Conservation (phyloP, 2,329 filamentous ascomycete genomes). For the Niveomyces coronatus region DNA sequence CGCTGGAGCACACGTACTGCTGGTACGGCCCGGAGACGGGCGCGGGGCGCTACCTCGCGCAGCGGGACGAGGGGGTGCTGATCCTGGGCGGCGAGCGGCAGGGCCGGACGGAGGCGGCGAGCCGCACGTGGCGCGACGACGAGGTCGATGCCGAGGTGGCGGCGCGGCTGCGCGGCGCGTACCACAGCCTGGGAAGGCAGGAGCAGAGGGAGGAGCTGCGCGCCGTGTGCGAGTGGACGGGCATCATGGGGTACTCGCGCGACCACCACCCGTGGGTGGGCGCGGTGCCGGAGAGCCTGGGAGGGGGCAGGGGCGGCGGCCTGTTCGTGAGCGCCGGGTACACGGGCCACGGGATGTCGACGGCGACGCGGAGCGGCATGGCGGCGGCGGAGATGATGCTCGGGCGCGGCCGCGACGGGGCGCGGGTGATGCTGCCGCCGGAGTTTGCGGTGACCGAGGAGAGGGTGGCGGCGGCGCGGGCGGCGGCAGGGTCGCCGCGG, state of each 20-base stretch:
- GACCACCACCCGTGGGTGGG: conserved; percentile 65
- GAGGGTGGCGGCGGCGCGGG: conserved; percentile 15
- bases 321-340: conserved; percentile 58
- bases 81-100: conserved; percentile 63
- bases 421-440: conserved; percentile 32
- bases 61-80: conserved; percentile 48
- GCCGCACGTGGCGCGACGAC: conserved; percentile 50
- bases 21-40: conserved; percentile 38
- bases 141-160: conserved; percentile 45
- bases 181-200: conserved; percentile 22
- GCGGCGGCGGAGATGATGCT: conserved; percentile 52
- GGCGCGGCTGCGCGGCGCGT: conserved; percentile 40
- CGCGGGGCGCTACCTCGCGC: conserved; percentile 60
- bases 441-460: conserved; percentile 30
- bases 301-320: conserved; percentile 42
- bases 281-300: conserved; percentile 40
- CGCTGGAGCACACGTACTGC: conserved; percentile 50
- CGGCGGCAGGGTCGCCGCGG: not conserved
- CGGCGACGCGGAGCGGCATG: conserved; percentile 55
- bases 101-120: conserved; percentile 34
- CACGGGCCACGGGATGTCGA: conserved; percentile 69
- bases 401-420: conserved; percentile 21
- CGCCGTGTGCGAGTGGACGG: conserved; percentile 60
- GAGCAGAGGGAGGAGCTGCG: conserved; percentile 34
- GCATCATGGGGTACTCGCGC: conserved; percentile 67